Conservation (phyloP, 2,329 filamentous ascomycete genomes). For the Alternaria sp. region DNA sequence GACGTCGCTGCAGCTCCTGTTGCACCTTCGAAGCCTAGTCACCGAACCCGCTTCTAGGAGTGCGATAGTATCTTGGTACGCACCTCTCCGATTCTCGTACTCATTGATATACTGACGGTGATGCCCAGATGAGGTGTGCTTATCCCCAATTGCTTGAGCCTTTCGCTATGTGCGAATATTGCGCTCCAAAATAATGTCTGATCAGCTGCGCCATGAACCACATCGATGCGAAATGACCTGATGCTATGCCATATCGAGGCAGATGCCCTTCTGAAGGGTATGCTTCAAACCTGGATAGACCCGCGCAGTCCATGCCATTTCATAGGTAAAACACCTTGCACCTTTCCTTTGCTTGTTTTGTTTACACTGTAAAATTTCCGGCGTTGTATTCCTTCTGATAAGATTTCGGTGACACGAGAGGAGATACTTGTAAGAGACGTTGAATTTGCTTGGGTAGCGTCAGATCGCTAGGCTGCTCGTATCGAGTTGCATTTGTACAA, state of each 20-base stretch:
- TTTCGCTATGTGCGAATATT: not conserved
- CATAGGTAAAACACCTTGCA: slow-evolving; percentile 12
- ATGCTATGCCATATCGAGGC: not conserved
- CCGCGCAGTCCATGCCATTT: not conserved
- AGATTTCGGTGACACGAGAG: not conserved
- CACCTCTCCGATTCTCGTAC: not conserved
- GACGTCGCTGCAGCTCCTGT: slow-evolving; percentile 8
- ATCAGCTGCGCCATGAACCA: not conserved
- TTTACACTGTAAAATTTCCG: slow-evolving; percentile 7
- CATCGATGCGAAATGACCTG: not conserved
- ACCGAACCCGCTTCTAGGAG: slow-evolving; percentile 28
- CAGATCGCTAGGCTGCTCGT: not conserved
- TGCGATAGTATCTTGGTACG: slow-evolving; percentile 14
- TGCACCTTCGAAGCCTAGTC: slow-evolving; percentile 18
- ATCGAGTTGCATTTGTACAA: slow-evolving; percentile 4
- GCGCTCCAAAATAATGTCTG: slow-evolving; percentile 15
- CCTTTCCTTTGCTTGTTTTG: not conserved
- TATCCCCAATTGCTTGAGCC: slow-evolving; percentile 5
- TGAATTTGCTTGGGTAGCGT: slow-evolving; percentile 5
- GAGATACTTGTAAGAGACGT: not conserved
- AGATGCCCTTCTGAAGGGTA: not conserved
- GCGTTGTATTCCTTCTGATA: not conserved
- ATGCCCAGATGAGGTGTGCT: slow-evolving; percentile 15
- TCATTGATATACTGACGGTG: slow-evolving; percentile 6
- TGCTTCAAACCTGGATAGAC: not conserved